A percentile compares a stretch with the other conserved stretches of the same genome.
Evolutionary conservation across 2,329 filamentous ascomycete species (phyloP).

Genomic region (Dactylellina parvicollis): DNA sequence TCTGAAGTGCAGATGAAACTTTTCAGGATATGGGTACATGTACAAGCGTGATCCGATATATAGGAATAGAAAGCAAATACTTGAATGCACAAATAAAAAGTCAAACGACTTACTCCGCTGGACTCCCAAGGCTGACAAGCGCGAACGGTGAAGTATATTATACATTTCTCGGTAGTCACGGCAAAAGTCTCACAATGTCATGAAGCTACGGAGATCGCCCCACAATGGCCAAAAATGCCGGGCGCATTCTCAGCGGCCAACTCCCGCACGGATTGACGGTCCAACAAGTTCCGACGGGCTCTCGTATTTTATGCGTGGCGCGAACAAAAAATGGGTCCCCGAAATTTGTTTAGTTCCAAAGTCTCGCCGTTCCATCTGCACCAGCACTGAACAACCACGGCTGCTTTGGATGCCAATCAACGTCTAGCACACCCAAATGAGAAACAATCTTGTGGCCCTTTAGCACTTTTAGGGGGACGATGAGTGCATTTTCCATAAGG

Average conservation of each 20-base stretch:
- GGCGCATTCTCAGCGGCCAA: constrained; percentile 26
- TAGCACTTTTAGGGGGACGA: constrained; percentile 94
- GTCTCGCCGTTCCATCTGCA: constrained; percentile 87
- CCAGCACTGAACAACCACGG: constrained; percentile 95
- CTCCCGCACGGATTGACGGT: constrained; percentile 19
- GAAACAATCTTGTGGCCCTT: constrained; percentile 87
- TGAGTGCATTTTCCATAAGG: constrained; percentile 93
- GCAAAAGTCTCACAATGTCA: constrained; percentile 10
- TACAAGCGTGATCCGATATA: constrained; percentile 22
- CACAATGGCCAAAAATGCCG: constrained; percentile 13
- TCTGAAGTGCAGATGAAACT: constrained; percentile 32
- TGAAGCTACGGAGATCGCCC: constrained; percentile 29
- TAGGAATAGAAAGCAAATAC: constrained; percentile 4
- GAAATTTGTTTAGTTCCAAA: constrained; percentile 71
- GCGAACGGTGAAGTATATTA: constrained; percentile 12
- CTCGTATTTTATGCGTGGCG: background rate
- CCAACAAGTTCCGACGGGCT: constrained; percentile 23
- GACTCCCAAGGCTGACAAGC: constrained; percentile 31
- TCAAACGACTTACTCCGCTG: constrained; percentile 42
- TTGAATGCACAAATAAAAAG: constrained; percentile 20
- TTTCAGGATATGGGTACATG: constrained; percentile 29
- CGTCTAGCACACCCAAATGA: constrained; percentile 87
- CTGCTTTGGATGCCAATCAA: constrained; percentile 95
- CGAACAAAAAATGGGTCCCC: constrained; percentile 31
- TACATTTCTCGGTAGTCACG: constrained; percentile 32